Evolutionary conservation across 164 flowering plant species (phyloP), one percentile per base, ranked within the genome.

Genomic region (Umbellularia californica): DNA sequence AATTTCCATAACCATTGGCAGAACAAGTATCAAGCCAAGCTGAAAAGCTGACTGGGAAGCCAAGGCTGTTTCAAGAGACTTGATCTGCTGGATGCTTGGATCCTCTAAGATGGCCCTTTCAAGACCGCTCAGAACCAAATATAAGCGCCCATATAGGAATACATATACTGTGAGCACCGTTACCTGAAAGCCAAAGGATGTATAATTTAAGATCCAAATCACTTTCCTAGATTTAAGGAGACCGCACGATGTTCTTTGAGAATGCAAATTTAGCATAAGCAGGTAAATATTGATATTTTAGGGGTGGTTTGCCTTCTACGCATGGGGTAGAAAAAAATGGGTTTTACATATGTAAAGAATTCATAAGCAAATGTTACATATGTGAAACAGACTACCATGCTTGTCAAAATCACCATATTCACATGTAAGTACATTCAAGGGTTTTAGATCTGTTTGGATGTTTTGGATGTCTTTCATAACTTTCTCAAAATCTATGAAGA

Each of bases 1-100:
- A 75, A 90, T 87, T 83, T 95, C 99, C 98, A 93, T 95, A 62
- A 95, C 88, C 99, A 95, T 95, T 5, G 99, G 99, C 27, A 95
- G 87, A 51, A 92, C 95, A 62, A 93, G 81, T 75, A 95, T 78
- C 75, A 95, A 76, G 58, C 99, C 99, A 17, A 95, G 82, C 87
- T 95, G 99, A 79, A 90, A 89, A 47, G 92, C 81, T 65, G 95
- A 88, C 74, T 91, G 98, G 24, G 95, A 77, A 23, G 98, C 92
- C 80, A 95, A 79, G 76, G 98, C 98, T 69, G 89, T 71, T 83
- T 95, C 97, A 69, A 95, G 94, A 65, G 91, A 81, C 81, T 91
- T 91, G 77, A 68, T 89, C 65, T 86, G 83, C 72, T 74, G 85
- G 72, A 92, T 24, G 22, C 70, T 77, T 76, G 97, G 86, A 77